Evolutionary conservation across 2,329 filamentous ascomycete genomes (phyloP).

Genomic region (Penicillium sp.): DNA sequence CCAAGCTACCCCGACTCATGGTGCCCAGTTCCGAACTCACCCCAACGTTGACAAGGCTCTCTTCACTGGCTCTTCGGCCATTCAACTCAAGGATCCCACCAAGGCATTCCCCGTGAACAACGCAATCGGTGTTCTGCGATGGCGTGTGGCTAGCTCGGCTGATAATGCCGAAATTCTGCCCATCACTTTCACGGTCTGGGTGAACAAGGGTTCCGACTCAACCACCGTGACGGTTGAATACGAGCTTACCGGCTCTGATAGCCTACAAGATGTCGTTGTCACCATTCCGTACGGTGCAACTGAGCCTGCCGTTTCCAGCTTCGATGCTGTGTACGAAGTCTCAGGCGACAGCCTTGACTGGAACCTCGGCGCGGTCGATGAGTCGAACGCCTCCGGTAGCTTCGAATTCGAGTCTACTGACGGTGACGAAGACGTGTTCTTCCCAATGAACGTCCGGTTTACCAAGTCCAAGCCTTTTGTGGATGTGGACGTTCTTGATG

Average conservation of each 20-base stretch:
- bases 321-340: slow-evolving; percentile 92
- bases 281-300: slow-evolving; percentile 82
- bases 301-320: slow-evolving; percentile 88
- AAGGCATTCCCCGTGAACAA: slow-evolving; percentile 96
- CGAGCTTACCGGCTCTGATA: slow-evolving; percentile 80
- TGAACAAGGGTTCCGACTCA: slow-evolving; percentile 81
- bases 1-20: slow-evolving; percentile 74
- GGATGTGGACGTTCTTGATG: slow-evolving; percentile 76
- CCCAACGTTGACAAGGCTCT: slow-evolving; percentile 91
- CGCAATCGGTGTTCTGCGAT: slow-evolving; percentile 87
- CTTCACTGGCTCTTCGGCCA: slow-evolving; percentile 80
- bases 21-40: slow-evolving; percentile 91
- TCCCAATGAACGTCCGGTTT: slow-evolving; percentile 94
- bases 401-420: slow-evolving; percentile 96
- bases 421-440: slow-evolving; percentile 90
- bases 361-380: slow-evolving; percentile 84
- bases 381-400: slow-evolving; percentile 78
- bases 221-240: slow-evolving; percentile 95
- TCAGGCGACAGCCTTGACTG: slow-evolving; percentile 92
- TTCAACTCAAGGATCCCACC: slow-evolving; percentile 85
- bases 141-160: slow-evolving; percentile 77
- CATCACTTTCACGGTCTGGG: slow-evolving; percentile 97
- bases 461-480: slow-evolving; percentile 84
- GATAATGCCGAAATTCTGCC: slow-evolving; percentile 82
- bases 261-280: slow-evolving; percentile 82